Conservation (phyloP, 305 asterid species). For the Euphrasia arctica region DNA sequence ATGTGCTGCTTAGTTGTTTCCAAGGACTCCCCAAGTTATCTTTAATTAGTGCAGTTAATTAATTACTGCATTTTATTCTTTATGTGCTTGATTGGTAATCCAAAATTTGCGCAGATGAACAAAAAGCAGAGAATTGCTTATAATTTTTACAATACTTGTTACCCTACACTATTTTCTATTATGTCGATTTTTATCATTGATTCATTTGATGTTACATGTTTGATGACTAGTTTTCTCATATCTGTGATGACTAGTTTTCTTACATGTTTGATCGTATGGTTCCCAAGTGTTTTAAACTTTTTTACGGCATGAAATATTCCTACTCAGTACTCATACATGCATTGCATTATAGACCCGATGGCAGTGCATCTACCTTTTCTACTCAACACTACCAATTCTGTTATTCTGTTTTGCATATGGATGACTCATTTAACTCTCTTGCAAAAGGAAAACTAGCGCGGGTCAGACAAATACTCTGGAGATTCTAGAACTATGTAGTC, state of each 20-base stretch:
- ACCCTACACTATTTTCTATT: background rate
- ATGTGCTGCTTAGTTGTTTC: background rate
- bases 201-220: background rate
- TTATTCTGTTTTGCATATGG: conserved; percentile 16
- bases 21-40: background rate
- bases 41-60: background rate
- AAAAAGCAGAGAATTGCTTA: background rate
- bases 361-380: conserved; percentile 3
- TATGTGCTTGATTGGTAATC: background rate
- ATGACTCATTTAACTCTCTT: conserved; percentile 25
- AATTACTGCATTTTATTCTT: background rate
- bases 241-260: background rate
- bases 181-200: background rate
- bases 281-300: background rate
- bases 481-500: conserved; percentile 50
- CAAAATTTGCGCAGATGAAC: conserved; percentile 2
- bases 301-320: background rate
- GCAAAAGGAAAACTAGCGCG: conserved; percentile 63
- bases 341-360: background rate
- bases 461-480: conserved; percentile 62
- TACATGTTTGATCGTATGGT: background rate
- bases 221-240: background rate
- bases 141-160: background rate
- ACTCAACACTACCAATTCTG: conserved; percentile 14
- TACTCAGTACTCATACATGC: background rate